Evolutionary conservation across 768 basidiomycete species (phyloP), one percentile per base, ranked within the genome.

Genomic region (Boletellus emodensis): DNA sequence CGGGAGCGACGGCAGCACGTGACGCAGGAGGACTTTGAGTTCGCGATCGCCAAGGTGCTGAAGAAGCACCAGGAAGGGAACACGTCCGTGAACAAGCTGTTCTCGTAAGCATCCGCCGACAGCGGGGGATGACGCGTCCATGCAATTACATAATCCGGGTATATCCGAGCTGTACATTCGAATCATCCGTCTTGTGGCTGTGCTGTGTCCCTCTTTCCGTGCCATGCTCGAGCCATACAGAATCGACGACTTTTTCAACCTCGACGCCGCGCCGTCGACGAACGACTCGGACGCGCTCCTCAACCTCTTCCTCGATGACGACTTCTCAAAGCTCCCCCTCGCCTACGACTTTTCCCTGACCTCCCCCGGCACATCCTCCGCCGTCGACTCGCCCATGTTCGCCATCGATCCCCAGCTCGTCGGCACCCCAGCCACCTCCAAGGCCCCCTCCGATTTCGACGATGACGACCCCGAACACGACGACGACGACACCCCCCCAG

Each of bases 1-100:
- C 82, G 95, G 15, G 95, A 99, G 71, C 81, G 95, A 52, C 75
- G 95, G 56, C 94, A 96, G 57, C 94, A 98, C 67, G 95, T 98
- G 44, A 96, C 94, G 3, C 94, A 96, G 69, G 95, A 98, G 64
- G 95, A 98, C 64, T 98, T 98, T 62, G 96, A 97, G 75, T 94
- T 97, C 74, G 94, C 95, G 32, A 89, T 97, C 12, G 94, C 94
- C 3, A 98, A 96, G 81, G 92, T 91, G 9, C 72, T 95, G 61
- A 97, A 96, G 83, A 95, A 94, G 80, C 91, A 94, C 76, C 90
- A 94, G 61, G 94, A 96, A 59, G 87, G 85, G 14, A 94, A 94
- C 67, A 96, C 90, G 22, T 90, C 87, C 1, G 88, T 93, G 58
- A 93, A 89, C 78, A 97, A 95, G 75, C 71, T 97, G 48, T 98